These are phyloP conservation scores for Musa balbisiana DNA, from an alignment of 202 grass and related monocot genomes.

Conservation along the genomic window DNA sequence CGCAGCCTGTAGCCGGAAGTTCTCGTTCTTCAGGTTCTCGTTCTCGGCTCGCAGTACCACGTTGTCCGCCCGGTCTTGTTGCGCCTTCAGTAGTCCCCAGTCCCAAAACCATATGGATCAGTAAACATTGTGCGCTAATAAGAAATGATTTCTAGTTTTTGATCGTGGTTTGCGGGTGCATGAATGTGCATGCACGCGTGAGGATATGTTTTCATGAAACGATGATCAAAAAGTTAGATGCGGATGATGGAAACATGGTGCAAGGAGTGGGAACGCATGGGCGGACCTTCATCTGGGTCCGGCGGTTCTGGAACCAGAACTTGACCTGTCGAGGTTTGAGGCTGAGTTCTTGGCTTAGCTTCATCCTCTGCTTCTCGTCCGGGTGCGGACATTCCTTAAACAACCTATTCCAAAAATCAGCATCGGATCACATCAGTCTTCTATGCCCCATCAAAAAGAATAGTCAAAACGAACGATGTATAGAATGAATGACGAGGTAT, in stretches of 20 bases:
- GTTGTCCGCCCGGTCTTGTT: constrained; percentile 94
- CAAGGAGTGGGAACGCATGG: too few species aligned
- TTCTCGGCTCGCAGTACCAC: constrained; percentile 79
- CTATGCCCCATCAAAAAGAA: too few species aligned
- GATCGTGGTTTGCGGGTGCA: too few species aligned
- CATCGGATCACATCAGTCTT: background rate
- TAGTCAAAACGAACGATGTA: too few species aligned
- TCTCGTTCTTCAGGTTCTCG: constrained; percentile 85
- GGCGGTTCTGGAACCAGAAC: constrained; percentile 99
- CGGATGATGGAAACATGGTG: too few species aligned
- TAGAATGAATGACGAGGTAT: too few species aligned
- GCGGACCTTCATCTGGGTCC: constrained; percentile 86
- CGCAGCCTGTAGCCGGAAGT: constrained; percentile 82
- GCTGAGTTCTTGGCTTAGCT: constrained; percentile 88
- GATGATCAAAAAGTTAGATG: too few species aligned
- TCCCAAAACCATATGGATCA: too few species aligned
- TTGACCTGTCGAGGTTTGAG: constrained; percentile 95
- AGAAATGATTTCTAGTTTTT: too few species aligned
- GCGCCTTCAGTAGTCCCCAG: constrained; percentile 28
- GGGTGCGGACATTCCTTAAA: constrained; percentile 99
- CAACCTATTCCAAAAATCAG: constrained; percentile 36
- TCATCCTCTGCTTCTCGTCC: constrained; percentile 95
- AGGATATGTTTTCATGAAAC: too few species aligned
- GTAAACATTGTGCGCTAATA: too few species aligned
- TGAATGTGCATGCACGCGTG: too few species aligned